phyloP scores from a whole-genome alignment of 2,329 filamentous ascomycete genomes.

The Verticillium longisporum region DNA sequence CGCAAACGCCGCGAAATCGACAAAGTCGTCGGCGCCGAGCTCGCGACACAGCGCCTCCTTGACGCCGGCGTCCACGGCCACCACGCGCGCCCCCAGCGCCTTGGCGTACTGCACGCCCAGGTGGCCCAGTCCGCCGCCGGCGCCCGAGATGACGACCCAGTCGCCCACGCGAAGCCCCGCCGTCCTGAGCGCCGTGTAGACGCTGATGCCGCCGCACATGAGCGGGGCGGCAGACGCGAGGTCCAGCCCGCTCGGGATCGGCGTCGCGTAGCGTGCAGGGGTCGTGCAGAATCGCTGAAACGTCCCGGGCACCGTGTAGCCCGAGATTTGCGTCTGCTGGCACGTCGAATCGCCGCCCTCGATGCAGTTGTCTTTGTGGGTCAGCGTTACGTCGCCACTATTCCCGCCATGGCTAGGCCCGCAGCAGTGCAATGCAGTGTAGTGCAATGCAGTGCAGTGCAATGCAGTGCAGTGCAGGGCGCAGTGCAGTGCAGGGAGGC shows the following conservation, averaged over 20 bases:
- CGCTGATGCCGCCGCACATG: constrained; percentile 61
- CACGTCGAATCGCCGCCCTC: constrained; percentile 15
- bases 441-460: too few relatives aligned
- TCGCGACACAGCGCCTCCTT: constrained; percentile 16
- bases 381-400: background rate
- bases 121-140: constrained; percentile 21
- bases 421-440: background rate
- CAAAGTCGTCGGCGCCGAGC: constrained; percentile 17
- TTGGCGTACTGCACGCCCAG: constrained; percentile 22
- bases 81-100: constrained; percentile 18
- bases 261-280: constrained; percentile 32
- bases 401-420: too few relatives aligned
- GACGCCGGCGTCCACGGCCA: constrained; percentile 18
- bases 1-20: constrained; percentile 16
- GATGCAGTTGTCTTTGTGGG: constrained; percentile 11
- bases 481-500: too few relatives aligned
- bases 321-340: constrained; percentile 14
- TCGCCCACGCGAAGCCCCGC: constrained; percentile 14
- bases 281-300: constrained; percentile 16
- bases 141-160: constrained; percentile 21
- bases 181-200: constrained; percentile 48
- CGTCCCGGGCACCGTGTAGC: constrained; percentile 17
- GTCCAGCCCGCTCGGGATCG: constrained; percentile 27
- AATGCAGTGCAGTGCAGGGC: too few relatives aligned
- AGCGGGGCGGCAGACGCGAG: constrained; percentile 45